Conservation (phyloP, 2,329 filamentous ascomycete genomes). For the Chalara sp. region DNA sequence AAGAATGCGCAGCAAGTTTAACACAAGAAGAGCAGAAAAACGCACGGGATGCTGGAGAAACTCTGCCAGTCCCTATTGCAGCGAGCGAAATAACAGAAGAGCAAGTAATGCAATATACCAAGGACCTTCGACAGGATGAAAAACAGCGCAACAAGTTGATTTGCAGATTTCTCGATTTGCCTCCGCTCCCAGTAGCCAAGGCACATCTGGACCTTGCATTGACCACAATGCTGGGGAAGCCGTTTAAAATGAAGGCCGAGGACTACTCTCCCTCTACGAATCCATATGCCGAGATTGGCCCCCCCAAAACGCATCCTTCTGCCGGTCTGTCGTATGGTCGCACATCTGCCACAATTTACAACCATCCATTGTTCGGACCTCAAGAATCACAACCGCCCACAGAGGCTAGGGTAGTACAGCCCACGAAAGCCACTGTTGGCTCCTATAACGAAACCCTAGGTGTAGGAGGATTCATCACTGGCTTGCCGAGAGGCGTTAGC, state of each 20-base stretch:
- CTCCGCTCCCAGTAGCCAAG: conserved; percentile 16
- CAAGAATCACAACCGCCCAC: conserved; percentile 45
- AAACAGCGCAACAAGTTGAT: conserved; percentile 45
- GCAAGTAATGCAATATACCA: conserved; percentile 45
- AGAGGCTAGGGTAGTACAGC: conserved; percentile 48
- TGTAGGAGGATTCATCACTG: conserved; percentile 25
- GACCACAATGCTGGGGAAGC: neutral
- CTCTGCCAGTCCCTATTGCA: conserved; percentile 25
- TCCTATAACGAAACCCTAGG: conserved; percentile 17
- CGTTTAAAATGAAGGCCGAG: neutral
- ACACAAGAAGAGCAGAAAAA: conserved; percentile 30
- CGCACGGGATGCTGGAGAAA: conserved; percentile 31
- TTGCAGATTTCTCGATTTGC: conserved; percentile 54
- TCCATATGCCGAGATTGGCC: conserved; percentile 39
- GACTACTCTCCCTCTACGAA: conserved; percentile 28
- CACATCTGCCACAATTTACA: conserved; percentile 45
- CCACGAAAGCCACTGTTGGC: conserved; percentile 31
- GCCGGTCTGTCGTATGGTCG: conserved; percentile 57
- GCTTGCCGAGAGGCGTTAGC: conserved; percentile 11
- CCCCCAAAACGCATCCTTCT: conserved; percentile 57
- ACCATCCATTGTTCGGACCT: conserved; percentile 55
- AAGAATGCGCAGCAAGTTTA: conserved; percentile 40
- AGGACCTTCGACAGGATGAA: conserved; percentile 44
- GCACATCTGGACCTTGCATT: neutral
- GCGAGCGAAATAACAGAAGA: conserved; percentile 39